Evolutionary conservation across 2,329 filamentous ascomycete genomes (phyloP).

Genomic region (Fusarium sublunatum): DNA sequence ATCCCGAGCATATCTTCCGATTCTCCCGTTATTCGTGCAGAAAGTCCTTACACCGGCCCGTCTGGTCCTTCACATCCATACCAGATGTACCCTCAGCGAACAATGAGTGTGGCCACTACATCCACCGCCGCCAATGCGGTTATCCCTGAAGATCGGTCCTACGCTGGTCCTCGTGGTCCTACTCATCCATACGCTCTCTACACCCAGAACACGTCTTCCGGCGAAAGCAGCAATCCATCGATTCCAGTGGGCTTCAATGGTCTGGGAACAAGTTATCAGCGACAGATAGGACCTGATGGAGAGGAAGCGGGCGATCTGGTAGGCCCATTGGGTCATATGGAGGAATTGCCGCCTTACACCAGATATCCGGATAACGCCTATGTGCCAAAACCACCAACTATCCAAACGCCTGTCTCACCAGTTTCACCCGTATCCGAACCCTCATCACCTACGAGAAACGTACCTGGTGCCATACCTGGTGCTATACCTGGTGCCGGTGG

Average conservation of each 20-base stretch:
- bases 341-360: conserved; percentile 91
- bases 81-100: conserved; percentile 81
- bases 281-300: conserved; percentile 80
- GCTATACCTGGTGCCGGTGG: conserved; percentile 71
- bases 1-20: conserved; percentile 52
- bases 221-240: conserved; percentile 59
- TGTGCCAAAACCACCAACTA: conserved; percentile 47
- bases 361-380: conserved; percentile 83
- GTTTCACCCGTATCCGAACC: conserved; percentile 20
- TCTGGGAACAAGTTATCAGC: conserved; percentile 72
- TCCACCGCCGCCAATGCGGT: conserved; percentile 70
- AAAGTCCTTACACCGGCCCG: conserved; percentile 76
- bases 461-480: conserved; percentile 68
- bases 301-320: conserved; percentile 90
- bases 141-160: conserved; percentile 55
- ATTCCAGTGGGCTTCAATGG: conserved; percentile 83
- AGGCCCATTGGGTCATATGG: conserved; percentile 86
- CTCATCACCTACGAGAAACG: conserved; percentile 40
- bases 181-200: conserved; percentile 91
- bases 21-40: conserved; percentile 55
- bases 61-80: conserved; percentile 86
- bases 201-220: conserved; percentile 73
- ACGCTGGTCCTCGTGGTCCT: conserved; percentile 72
- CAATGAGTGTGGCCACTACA: conserved; percentile 76
- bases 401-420: conserved; percentile 18